Base-by-base conservation (phyloP, 345 rosid species). In the Salix dunnii region DNA sequence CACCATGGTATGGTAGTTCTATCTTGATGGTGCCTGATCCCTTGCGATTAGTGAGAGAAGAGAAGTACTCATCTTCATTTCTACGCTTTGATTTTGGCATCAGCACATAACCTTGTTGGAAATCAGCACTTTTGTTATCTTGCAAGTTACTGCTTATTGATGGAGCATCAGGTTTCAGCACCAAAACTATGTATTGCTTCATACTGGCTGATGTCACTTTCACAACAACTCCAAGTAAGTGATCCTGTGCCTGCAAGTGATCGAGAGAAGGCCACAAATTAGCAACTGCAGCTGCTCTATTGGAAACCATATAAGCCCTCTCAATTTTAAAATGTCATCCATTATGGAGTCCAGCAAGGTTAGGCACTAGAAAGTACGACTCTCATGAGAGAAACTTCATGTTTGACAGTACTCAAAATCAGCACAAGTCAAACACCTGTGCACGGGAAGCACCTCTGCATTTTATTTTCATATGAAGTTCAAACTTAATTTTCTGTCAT, bases 141-240 rank as follows among this genome's bases (percentile, higher is more conserved):
- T 79, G 86, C 65, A 75, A 66, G 51, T 74, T 80, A 74, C 82
- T 71, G 46, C 85, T 75, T 72, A 82, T 82, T 48, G 85, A 84
- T 77, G 86, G 85, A 81, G 60, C 83, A 77, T 95, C 88, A 77
- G 97, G 92, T 85, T 85, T 91, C 80, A 95, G 90, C 82, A 93
- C 86, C 77, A 91, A 84, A 53, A 93, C 91, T 42, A 93, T 87
- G 80, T 81, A 86, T 78, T 89, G 96, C 71, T 85, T 90, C 79
- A 85, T 78, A 72, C 72, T 81, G 74, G 67, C 58, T 70, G 91
- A 76, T 81, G 86, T 72, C 77, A 84, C 77, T 89, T 87, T 90
- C 80, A 95, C 79, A 68, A 93, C 87, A 66, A 89, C 96, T 84
- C 99, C 99, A 42, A 95, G 93, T 70, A 91, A 89, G 84, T 90